Evolutionary conservation across 371 early-diverging fungal genomes (phyloP), one percentile per base, ranked within the genome.

Genomic region (Conidiobolus coronatus): DNA sequence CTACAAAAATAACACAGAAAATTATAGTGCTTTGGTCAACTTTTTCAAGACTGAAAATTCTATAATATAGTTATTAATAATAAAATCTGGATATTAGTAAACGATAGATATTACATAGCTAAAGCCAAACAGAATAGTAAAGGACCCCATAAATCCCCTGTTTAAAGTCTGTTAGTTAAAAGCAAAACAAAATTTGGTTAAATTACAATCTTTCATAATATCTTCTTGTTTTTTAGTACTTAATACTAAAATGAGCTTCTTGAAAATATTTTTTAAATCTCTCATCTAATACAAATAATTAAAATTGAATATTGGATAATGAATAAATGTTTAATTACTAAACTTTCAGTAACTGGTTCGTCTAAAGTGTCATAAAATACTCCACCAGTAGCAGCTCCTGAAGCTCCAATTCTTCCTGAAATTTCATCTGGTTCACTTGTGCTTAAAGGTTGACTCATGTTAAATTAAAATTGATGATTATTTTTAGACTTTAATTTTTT

Each of bases 71-170:
- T 34, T n/a, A n/a, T n/a, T n/a, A n/a, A n/a, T n/a, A n/a, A n/a
- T n/a, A n/a, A n/a, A n/a, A n/a, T n/a, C n/a, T n/a, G n/a, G n/a
- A n/a, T n/a, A n/a, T n/a, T 0, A 15, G 14, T 17, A 46, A 0
- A 39, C 2, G 36, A 6, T 4, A 24, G 12, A 20, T 56, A 70
- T 44, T 67, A 80, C 80, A 86, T 71, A 3, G 93, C 84, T 43
- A 93, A 62, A 12, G 74, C 65, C 40, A 90, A 63, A 52, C 91
- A 90, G 52, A 93, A 68, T 43, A 93, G 62, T 41, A 93, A 66
- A 17, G 93, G 93, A 3, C 93, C 93, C 93, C 93, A 93, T 21
- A 89, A 64, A 62, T 91, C 92, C 87, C 89, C 84, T 83, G n/a
- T n/a, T n/a, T n/a, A n/a, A n/a, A n/a, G n/a, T n/a, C n/a, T n/a